Conservation (phyloP, 176 grass and related monocot genomes). For the Bothriochloa decipiens region DNA sequence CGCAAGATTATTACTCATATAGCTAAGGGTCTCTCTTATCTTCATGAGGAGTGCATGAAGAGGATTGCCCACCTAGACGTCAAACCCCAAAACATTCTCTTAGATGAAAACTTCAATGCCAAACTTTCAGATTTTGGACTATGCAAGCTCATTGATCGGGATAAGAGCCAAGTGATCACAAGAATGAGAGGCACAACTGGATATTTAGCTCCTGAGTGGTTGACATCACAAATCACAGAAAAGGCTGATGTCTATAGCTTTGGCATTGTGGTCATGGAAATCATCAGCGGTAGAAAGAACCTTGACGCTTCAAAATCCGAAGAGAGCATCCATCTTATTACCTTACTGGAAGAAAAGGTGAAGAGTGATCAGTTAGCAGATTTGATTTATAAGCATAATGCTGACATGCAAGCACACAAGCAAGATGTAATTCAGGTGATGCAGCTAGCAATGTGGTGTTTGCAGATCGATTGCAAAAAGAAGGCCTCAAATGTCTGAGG, state of each 20-base stretch:
- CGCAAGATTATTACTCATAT: slow-evolving; percentile 39
- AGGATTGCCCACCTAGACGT: slow-evolving; percentile 51
- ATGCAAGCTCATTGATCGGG: slow-evolving; percentile 60
- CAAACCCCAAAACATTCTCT: slow-evolving; percentile 57
- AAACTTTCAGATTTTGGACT: slow-evolving; percentile 60
- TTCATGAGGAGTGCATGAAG: slow-evolving; percentile 52
- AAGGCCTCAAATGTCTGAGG: slow-evolving; percentile 62
- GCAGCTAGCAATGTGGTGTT: slow-evolving; percentile 57
- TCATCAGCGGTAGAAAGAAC: slow-evolving; percentile 54
- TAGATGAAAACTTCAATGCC: slow-evolving; percentile 50
- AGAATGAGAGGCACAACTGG: slow-evolving; percentile 57
- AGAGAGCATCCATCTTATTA: slow-evolving; percentile 46
- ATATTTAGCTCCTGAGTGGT: slow-evolving; percentile 63
- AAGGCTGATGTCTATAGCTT: slow-evolving; percentile 67
- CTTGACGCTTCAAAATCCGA: slow-evolving; percentile 42
- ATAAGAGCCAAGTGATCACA: slow-evolving; percentile 54
- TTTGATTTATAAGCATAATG: slow-evolving; percentile 24
- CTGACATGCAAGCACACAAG: slow-evolving; percentile 25
- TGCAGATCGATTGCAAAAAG: slow-evolving; percentile 46
- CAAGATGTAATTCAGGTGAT: slow-evolving; percentile 45
- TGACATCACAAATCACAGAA: slow-evolving; percentile 55
- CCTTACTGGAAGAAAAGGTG: slow-evolving; percentile 44
- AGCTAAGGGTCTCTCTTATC: slow-evolving; percentile 55
- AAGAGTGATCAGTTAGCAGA: slow-evolving; percentile 31
- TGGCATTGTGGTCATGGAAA: slow-evolving; percentile 61